Base-by-base conservation (phyloP, 202 grass and related monocot genomes). In the Setaria italica region DNA sequence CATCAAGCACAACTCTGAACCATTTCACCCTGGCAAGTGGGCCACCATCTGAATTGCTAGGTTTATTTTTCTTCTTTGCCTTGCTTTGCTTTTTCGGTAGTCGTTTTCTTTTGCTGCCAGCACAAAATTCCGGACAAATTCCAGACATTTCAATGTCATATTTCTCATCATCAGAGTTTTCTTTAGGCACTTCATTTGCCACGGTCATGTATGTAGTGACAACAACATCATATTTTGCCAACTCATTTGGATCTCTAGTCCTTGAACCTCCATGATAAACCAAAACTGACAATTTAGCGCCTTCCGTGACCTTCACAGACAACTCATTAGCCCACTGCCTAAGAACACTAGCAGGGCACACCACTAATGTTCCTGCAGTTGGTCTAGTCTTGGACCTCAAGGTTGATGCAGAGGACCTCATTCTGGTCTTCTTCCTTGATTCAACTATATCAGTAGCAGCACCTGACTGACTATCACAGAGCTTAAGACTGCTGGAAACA, bases 1-100 rank as follows among this genome's bases (percentile, higher is more conserved):
- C 93, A 82, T 95, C 93, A 8, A 95, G 79, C 62, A 95, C 88
- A 76, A 92, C 83, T 60, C 93, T 92, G 76, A 92, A 95, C 93
- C 90, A 95, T 53, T 76, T 47, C 43, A 95, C 93, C 75, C 85
- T 90, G 68, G 90, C 83, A 88, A 95, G 88, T 72, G 93, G 83
- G 4, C 90, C 93, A 82, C 85, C 87, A 21, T 71, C 57, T 43
- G 33, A 55, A 74, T 54, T 74, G 30, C 8, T 37, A 55, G 60
- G 17, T 84, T 87, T 88, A 55, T 83, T 88, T 88, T 87, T 85
- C 83, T 87, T 85, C 76, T 89, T 94, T 25, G 13, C 35, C 68
- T 85, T 90, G 62, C 48, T 90, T 68, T 51, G 25, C 78, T 43
- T 62, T 78, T 70, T 15, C 30, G 32, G 9, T 11, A 35, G 11